Percentiles rank a stretch among this genome's conserved stretches.
phyloP scores from a whole-genome alignment of 352 stramenopile genomes.

The Phytophthora ohioensis region DNA sequence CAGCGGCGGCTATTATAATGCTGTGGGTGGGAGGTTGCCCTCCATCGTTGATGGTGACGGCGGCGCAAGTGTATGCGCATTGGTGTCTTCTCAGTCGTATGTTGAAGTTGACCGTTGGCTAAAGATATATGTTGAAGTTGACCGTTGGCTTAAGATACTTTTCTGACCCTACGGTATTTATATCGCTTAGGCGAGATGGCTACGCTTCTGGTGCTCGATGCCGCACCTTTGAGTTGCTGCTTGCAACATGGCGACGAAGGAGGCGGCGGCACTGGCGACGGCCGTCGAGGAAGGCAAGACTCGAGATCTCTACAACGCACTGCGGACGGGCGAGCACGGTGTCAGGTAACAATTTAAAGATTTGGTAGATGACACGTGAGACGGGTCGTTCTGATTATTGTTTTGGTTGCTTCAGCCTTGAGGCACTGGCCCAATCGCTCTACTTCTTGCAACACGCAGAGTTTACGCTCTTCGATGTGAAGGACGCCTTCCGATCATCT shows the following conservation, averaged over 20 bases:
- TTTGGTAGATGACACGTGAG: constrained; percentile 14
- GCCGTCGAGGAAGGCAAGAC: constrained; percentile 47
- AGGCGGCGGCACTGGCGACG: constrained; percentile 21
- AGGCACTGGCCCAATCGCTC: constrained; percentile 49
- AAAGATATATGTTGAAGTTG: constrained; percentile 21
- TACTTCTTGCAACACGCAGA: constrained; percentile 74
- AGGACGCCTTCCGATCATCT: constrained; percentile 68
- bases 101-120: constrained; percentile 3
- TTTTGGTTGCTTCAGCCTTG: constrained; percentile 36
- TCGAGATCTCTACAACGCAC: constrained; percentile 60
- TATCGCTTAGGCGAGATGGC: constrained; percentile 20
- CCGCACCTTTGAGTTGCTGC: not conserved
- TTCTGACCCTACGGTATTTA: constrained; percentile 34
- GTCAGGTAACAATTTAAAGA: constrained; percentile 41
- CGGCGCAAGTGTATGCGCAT: constrained; percentile 11
- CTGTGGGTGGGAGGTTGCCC: not conserved
- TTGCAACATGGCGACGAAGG: constrained; percentile 27
- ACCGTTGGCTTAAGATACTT: constrained; percentile 27
- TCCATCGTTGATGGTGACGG: not conserved
- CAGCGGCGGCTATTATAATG: not conserved
- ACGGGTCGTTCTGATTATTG: constrained; percentile 7
- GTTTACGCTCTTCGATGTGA: constrained; percentile 76
- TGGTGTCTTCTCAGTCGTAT: not conserved
- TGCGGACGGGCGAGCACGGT: constrained; percentile 59
- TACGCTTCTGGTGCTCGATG: constrained; percentile 7